Evolutionary conservation across 257 asterid species (phyloP).

Genomic region (Solanum pimpinellifolium): DNA sequence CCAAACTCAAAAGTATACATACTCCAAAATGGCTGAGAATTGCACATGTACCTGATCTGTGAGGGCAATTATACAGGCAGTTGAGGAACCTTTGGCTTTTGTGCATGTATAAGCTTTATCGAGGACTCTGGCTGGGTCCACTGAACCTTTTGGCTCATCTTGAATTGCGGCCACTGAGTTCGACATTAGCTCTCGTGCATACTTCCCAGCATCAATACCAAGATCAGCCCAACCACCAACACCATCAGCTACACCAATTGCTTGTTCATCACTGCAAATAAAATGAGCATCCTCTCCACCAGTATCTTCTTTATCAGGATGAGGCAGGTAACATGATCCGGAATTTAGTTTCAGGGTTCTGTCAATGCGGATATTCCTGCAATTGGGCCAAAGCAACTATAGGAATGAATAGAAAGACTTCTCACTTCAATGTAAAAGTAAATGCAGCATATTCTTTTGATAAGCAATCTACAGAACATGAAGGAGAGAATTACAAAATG

Average conservation of each 20-base stretch:
- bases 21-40: neutral
- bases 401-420: neutral
- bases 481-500: neutral
- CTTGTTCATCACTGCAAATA: slow-evolving; percentile 66
- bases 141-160: slow-evolving; percentile 69
- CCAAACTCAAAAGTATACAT: neutral
- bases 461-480: neutral
- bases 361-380: slow-evolving; percentile 37
- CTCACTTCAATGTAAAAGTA: neutral
- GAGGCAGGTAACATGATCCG: slow-evolving; percentile 88
- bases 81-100: slow-evolving; percentile 79
- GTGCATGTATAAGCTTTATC: slow-evolving; percentile 78
- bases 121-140: slow-evolving; percentile 80
- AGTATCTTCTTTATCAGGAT: slow-evolving; percentile 96
- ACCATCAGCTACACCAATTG: slow-evolving; percentile 97
- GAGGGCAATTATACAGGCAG: slow-evolving; percentile 93
- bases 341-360: slow-evolving; percentile 71
- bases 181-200: slow-evolving; percentile 92
- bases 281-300: slow-evolving; percentile 99
- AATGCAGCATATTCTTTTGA: neutral
- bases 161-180: slow-evolving; percentile 65
- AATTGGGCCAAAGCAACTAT: neutral
- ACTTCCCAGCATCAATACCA: slow-evolving; percentile 75
- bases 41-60: slow-evolving; percentile 52
- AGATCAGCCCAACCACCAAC: slow-evolving; percentile 98